These are phyloP conservation scores for Hyphodiscus sp. DNA, from an alignment of 2,329 filamentous ascomycete species.

Conservation along the genomic window DNA sequence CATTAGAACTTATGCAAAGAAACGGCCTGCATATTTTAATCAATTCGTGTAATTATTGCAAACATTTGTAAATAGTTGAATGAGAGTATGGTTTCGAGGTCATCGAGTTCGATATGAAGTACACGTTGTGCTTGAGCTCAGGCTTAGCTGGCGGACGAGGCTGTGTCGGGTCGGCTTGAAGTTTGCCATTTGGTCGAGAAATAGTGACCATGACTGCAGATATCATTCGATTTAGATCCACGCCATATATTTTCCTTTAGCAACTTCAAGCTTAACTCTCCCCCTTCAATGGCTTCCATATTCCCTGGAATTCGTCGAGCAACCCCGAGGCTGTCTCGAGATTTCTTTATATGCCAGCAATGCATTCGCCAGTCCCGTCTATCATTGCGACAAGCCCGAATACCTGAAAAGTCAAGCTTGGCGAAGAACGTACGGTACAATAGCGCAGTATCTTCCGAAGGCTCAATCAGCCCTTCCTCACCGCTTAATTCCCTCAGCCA, in stretches of 20 bases:
- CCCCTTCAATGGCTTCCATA: constrained; percentile 27
- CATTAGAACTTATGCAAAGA: constrained; percentile 14
- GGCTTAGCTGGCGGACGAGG: no score
- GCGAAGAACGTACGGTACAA: constrained; percentile 26
- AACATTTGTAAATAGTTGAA: neutral
- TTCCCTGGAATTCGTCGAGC: constrained; percentile 25
- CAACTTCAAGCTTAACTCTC: neutral
- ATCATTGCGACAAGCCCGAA: constrained; percentile 7
- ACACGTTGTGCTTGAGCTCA: neutral
- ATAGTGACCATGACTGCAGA: neutral
- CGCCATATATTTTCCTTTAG: neutral
- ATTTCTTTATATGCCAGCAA: constrained; percentile 29
- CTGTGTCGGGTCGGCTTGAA: no score
- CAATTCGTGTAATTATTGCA: neutral
- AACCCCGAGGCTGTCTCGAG: constrained; percentile 21
- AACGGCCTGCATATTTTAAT: neutral
- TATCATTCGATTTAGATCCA: constrained; percentile 9
- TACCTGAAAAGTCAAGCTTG: constrained; percentile 17
- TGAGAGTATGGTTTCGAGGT: neutral
- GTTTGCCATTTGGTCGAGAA: no score
- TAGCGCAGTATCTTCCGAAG: constrained; percentile 17
- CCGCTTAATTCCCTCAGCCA: constrained; percentile 21
- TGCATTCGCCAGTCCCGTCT: constrained; percentile 20
- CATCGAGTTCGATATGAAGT: neutral
- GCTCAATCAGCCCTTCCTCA: constrained; percentile 7